These are phyloP conservation scores for Aschersonia sp. DNA, from an alignment of 2,329 filamentous ascomycete genomes.

Conservation along the genomic window DNA sequence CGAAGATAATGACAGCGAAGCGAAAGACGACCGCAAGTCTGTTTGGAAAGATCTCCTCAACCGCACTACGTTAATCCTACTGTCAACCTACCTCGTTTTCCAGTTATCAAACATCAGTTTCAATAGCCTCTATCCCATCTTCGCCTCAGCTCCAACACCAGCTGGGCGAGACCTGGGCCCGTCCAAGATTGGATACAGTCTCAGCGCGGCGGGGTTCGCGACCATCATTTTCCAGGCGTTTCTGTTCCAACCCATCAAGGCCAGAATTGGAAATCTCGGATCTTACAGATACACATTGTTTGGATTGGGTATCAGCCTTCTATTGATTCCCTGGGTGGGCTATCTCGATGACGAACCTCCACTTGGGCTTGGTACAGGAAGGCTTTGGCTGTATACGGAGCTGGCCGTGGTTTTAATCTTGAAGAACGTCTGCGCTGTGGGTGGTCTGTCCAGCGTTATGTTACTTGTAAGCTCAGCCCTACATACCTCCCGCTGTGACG, in stretches of 20 bases:
- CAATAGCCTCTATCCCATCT: constrained; percentile 91
- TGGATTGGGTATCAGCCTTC: constrained; percentile 68
- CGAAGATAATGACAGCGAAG: constrained; percentile 10
- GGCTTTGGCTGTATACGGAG: constrained; percentile 62
- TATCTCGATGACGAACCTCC: constrained; percentile 48
- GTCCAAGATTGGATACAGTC: constrained; percentile 67
- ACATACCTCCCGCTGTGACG: too few relatives aligned
- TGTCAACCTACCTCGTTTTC: constrained; percentile 82
- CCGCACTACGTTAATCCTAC: constrained; percentile 65
- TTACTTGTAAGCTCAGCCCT: constrained; percentile 48
- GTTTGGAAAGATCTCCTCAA: constrained; percentile 50
- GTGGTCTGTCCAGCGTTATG: constrained; percentile 78
- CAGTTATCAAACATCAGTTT: constrained; percentile 89
- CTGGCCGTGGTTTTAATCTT: constrained; percentile 68
- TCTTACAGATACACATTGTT: constrained; percentile 69
- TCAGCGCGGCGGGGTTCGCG: constrained; percentile 70
- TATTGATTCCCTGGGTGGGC: constrained; percentile 80
- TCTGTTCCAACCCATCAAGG: constrained; percentile 65
- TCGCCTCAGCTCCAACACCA: constrained; percentile 61
- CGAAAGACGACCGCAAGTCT: constrained; percentile 9
- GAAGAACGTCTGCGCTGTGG: constrained; percentile 83
- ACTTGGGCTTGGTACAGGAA: constrained; percentile 46
- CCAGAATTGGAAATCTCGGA: constrained; percentile 68
- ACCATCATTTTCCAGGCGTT: constrained; percentile 87
- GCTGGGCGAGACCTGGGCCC: constrained; percentile 64